phyloP scores from a whole-genome alignment of 495 filamentous ascomycete genomes.

The Penicillium simplicissimum region DNA sequence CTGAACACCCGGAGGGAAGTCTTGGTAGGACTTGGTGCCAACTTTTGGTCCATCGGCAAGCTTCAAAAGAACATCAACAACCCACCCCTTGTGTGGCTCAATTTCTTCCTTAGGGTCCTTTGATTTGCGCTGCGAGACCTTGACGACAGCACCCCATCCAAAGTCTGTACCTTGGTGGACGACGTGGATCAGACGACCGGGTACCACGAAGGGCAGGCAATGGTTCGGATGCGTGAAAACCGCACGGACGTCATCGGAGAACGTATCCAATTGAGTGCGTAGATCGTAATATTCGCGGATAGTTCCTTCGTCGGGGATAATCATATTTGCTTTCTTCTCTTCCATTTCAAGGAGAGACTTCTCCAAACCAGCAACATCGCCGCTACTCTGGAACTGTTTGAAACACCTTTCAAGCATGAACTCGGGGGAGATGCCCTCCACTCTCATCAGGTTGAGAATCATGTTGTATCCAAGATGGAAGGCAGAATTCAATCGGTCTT shows the following conservation, averaged over 20 bases:
- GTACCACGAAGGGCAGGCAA: slow-evolving; percentile 73
- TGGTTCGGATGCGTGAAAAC: slow-evolving; percentile 91
- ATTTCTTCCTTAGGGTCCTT: slow-evolving; percentile 65
- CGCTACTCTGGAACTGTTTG: slow-evolving; percentile 95
- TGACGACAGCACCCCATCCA: slow-evolving; percentile 88
- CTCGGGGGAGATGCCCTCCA: slow-evolving; percentile 94
- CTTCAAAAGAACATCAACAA: slow-evolving; percentile 80
- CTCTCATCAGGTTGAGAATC: slow-evolving; percentile 92
- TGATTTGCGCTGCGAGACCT: slow-evolving; percentile 60
- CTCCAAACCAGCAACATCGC: slow-evolving; percentile 78
- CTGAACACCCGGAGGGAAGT: slow-evolving; percentile 62
- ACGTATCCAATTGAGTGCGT: slow-evolving; percentile 76
- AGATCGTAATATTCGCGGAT: slow-evolving; percentile 92
- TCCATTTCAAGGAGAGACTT: slow-evolving; percentile 75
- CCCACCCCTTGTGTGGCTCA: slow-evolving; percentile 67
- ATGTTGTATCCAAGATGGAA: slow-evolving; percentile 99
- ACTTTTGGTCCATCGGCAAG: slow-evolving; percentile 61
- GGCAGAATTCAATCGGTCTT: slow-evolving; percentile 94
- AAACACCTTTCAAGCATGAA: slow-evolving; percentile 97
- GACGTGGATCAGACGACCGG: slow-evolving; percentile 81
- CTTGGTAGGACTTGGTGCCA: slow-evolving; percentile 58
- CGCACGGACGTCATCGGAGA: slow-evolving; percentile 78
- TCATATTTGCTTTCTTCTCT: slow-evolving; percentile 65
- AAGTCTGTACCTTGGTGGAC: slow-evolving; percentile 78
- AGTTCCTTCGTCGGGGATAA: slow-evolving; percentile 79